Evolutionary conservation across 2,329 filamentous ascomycete genomes (phyloP).

Genomic region (Lomentospora prolificans): DNA sequence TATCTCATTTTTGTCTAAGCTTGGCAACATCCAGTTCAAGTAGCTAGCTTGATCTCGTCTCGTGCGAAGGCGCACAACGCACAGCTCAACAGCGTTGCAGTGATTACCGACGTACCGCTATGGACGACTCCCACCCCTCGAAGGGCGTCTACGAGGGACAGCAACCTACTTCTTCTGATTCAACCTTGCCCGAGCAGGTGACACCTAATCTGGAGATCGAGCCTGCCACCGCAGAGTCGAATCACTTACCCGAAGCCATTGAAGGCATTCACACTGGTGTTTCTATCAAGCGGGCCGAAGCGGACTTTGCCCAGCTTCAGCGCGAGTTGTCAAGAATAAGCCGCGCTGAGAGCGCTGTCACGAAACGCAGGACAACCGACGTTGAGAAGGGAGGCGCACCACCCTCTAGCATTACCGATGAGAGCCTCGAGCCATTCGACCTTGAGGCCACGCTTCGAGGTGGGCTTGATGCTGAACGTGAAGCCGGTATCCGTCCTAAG

Average conservation of each 20-base stretch:
- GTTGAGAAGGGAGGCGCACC: constrained; percentile 28
- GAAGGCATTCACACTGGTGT: constrained; percentile 32
- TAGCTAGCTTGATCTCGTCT: not conserved
- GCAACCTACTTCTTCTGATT: constrained; percentile 10
- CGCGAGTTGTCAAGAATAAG: constrained; percentile 50
- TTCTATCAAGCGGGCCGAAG: constrained; percentile 57
- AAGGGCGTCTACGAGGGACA: constrained; percentile 9
- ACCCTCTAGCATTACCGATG: constrained; percentile 20
- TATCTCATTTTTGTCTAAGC: not conserved
- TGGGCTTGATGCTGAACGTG: constrained; percentile 58
- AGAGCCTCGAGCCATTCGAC: constrained; percentile 53
- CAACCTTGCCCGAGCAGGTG: constrained; percentile 7
- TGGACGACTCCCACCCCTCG: not conserved
- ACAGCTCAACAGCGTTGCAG: not conserved
- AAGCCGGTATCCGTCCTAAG: constrained; percentile 72
- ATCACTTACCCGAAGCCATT: not conserved
- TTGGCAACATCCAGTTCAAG: not conserved
- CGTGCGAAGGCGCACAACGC: not conserved
- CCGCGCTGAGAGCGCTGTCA: constrained; percentile 28
- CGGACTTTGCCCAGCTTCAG: constrained; percentile 60
- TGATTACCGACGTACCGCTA: not conserved
- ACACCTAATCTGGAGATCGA: constrained; percentile 4
- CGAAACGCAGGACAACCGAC: constrained; percentile 20
- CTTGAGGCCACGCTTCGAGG: constrained; percentile 66
- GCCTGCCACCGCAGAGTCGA: constrained; percentile 5